Base-by-base conservation (phyloP, 1,284 basidiomycete genomes). In the Boletellus sp. region DNA sequence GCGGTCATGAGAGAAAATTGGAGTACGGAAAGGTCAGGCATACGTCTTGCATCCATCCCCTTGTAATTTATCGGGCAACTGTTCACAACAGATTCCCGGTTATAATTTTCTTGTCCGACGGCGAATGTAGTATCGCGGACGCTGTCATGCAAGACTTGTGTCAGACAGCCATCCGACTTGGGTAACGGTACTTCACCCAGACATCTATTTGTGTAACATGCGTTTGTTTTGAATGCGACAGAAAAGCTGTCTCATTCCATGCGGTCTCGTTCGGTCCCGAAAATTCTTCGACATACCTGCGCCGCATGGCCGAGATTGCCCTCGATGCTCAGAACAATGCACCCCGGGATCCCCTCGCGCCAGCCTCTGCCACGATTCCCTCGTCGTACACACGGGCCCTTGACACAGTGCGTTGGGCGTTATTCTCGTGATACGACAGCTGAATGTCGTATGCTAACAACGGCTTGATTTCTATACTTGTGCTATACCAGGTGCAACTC, bases 101-200 rank as follows among this genome's bases (percentile, higher is more conserved):
- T n/a, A 63, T 83, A n/a, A 72, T 84, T 23, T 83, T 83, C 59
- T 66, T 84, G 14, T 83, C 81, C 0, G 80, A 81, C 47, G 82
- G 81, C 0, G 73, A 79, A 60, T 74, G 74, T 44, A 25, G 37
- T 1, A 66, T 77, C 16, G 46, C 46, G 0, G 76, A 82, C 42
- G 19, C 58, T 0, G 59, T 61, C 0, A 63, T 80, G 45, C 73
- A 76, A 20, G 69, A 72, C 48, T 41, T 82, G 2, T 77, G 76
- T 50, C 69, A 70, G 5, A 51, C 68, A 2, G 71, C 79, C 2
- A 57, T 78, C n/a, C 64, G 66, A 33, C 71, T 71, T 5, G 78
- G 79, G 81, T 80, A 50, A 43, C 27, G 30, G n/a, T 17, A 16
- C 14, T 17, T 32, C n/a, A n/a, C n/a, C n/a, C n/a, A n/a, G n/a